Percentiles rank a stretch among this genome's conserved stretches.
These are phyloP conservation scores for Aspergillus sergii DNA, from an alignment of 2,329 filamentous ascomycete genomes.

Conservation along the genomic window DNA sequence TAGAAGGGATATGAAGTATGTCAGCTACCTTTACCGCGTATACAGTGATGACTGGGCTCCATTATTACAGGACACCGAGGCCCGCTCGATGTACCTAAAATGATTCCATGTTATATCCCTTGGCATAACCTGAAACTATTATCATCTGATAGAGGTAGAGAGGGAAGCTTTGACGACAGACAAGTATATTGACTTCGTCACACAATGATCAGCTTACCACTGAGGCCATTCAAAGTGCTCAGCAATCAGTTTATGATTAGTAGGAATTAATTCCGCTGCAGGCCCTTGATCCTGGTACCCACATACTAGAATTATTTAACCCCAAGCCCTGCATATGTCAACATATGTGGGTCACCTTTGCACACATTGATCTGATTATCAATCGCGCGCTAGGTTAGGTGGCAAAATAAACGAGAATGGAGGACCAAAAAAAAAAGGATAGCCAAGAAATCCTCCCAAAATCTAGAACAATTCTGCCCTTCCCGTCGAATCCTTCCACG, in stretches of 20 bases:
- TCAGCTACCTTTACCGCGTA: neutral
- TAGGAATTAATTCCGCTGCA: neutral
- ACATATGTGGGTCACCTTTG: neutral
- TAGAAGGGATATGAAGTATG: neutral
- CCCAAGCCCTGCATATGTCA: neutral
- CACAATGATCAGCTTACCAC: neutral
- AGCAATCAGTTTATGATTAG: neutral
- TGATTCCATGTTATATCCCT: neutral
- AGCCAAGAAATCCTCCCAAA: neutral
- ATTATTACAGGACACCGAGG: neutral
- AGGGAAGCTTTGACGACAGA: neutral
- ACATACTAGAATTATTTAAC: neutral
- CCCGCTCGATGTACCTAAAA: neutral
- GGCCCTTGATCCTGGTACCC: neutral
- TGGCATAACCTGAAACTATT: neutral
- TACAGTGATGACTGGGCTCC: neutral
- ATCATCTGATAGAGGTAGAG: neutral
- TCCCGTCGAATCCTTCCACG: neutral
- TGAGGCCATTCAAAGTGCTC: neutral
- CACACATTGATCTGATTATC: neutral
- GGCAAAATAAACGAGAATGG: neutral
- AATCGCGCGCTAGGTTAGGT: neutral
- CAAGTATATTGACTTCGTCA: neutral
- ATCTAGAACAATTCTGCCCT: neutral
- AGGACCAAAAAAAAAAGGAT: neutral